Conservation (phyloP, 225 moss, liverwort and hornwort species). For the Polytrichum commune region DNA sequence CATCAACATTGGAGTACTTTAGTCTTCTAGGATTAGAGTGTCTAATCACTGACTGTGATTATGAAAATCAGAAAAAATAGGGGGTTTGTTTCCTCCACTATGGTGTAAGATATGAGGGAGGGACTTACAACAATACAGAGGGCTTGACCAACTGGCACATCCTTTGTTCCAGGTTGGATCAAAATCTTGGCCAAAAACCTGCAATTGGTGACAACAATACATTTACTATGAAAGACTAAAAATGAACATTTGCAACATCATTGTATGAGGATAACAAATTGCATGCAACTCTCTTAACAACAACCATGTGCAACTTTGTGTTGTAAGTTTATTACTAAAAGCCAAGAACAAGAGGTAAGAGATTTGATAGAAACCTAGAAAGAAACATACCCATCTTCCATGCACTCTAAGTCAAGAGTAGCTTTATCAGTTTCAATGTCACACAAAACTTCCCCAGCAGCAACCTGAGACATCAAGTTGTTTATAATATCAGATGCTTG, state of each 20-base stretch:
- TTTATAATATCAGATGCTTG: neutral
- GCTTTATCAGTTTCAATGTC: slow-evolving; percentile 99
- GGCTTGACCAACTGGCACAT: slow-evolving; percentile 78
- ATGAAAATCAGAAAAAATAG: too few species aligned
- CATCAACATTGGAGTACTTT: too few species aligned
- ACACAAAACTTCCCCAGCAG: slow-evolving; percentile 86
- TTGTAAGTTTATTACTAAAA: neutral
- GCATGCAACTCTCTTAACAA: neutral
- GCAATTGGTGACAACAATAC: slow-evolving; percentile 15
- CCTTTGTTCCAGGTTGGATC: slow-evolving; percentile 76
- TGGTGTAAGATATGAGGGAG: neutral
- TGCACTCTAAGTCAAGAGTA: slow-evolving; percentile 89
- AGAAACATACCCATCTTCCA: slow-evolving; percentile 87
- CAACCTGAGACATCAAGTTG: slow-evolving; percentile 39
- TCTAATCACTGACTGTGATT: too few species aligned
- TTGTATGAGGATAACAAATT: neutral
- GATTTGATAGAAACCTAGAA: neutral
- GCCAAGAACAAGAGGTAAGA: neutral
- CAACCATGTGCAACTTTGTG: neutral
- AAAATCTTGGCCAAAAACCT: slow-evolving; percentile 88
- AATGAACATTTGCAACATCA: neutral
- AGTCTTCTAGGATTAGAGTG: too few species aligned
- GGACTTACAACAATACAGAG: slow-evolving; percentile 82
- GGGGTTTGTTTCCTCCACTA: too few species aligned
- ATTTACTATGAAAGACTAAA: neutral